A percentile compares a stretch with the other conserved stretches of the same genome.
Conservation (phyloP, 2,329 filamentous ascomycete species). For the Aspergillus bombycis region DNA sequence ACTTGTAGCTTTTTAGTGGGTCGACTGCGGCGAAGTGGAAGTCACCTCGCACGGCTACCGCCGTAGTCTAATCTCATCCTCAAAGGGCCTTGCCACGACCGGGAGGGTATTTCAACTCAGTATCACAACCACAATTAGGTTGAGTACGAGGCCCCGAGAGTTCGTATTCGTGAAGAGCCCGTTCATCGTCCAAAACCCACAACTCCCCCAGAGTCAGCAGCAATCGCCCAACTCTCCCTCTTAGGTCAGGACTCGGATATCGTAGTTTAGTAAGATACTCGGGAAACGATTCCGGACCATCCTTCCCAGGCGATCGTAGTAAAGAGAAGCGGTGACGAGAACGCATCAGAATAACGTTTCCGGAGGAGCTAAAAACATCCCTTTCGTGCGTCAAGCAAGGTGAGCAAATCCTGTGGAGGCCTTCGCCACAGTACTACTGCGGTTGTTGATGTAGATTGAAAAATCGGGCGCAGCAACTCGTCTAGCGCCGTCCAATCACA, state of each 20-base stretch:
- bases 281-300: not conserved
- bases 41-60: not conserved
- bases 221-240: too few species aligned
- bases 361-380: not conserved
- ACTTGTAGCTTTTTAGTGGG: not conserved
- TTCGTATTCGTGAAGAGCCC: not conserved
- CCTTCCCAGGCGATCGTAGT: not conserved
- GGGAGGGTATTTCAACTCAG: not conserved
- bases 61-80: not conserved
- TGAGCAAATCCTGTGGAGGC: not conserved
- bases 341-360: not conserved
- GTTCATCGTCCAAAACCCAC: too few species aligned
- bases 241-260: too few species aligned
- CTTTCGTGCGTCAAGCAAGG: not conserved
- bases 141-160: not conserved
- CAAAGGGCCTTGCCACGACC: not conserved
- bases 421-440: not conserved
- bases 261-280: too few species aligned
- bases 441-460: too few species aligned
- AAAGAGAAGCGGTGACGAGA: not conserved
- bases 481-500: not conserved
- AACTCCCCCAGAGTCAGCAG: too few species aligned
- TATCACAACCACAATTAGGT: not conserved
- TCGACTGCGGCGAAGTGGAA: not conserved
- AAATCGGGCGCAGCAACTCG: not conserved